phyloP scores from a whole-genome alignment of 805 yeast species.

The Kuraishia capsulata region DNA sequence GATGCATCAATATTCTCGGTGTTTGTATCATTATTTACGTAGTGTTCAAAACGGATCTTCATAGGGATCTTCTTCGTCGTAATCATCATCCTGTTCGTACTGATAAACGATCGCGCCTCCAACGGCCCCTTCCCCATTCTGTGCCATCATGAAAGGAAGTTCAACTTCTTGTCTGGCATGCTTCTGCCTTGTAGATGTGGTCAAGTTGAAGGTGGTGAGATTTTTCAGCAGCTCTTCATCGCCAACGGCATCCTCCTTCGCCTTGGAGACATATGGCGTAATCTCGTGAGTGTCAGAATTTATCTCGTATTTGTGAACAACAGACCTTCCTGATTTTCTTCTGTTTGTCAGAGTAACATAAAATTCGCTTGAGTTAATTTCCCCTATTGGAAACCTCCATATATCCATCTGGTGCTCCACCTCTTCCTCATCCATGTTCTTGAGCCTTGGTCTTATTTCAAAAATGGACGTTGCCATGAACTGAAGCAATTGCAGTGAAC shows the following conservation, averaged over 20 bases:
- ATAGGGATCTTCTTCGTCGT: constrained; percentile 96
- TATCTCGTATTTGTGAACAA: constrained; percentile 43
- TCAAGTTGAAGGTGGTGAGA: constrained; percentile 81
- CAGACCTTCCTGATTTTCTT: constrained; percentile 78
- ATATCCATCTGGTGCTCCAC: constrained; percentile 27
- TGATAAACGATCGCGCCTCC: constrained; percentile 97
- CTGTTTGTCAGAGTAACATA: constrained; percentile 50
- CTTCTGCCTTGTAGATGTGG: constrained; percentile 67
- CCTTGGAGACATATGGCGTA: constrained; percentile 19
- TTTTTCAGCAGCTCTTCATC: constrained; percentile 47
- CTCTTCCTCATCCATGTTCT: constrained; percentile 39
- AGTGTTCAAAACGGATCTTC: constrained; percentile 86
- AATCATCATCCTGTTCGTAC: constrained; percentile 94
- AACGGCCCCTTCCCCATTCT: constrained; percentile 48
- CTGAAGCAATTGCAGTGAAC: constrained; percentile 38
- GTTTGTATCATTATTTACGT: background rate
- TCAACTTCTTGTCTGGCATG: constrained; percentile 78
- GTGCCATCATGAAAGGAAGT: constrained; percentile 88
- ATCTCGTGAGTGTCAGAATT: constrained; percentile 34
- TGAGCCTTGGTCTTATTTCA: constrained; percentile 40
- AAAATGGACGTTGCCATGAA: constrained; percentile 73
- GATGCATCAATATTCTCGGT: constrained; percentile 2
- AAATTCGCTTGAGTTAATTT: constrained; percentile 39
- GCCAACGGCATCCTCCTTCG: constrained; percentile 20
- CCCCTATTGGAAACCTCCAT: constrained; percentile 41